These are phyloP conservation scores for Hsuehochloa calcarea DNA, from an alignment of 176 grass and related monocot genomes.

Conservation along the genomic window DNA sequence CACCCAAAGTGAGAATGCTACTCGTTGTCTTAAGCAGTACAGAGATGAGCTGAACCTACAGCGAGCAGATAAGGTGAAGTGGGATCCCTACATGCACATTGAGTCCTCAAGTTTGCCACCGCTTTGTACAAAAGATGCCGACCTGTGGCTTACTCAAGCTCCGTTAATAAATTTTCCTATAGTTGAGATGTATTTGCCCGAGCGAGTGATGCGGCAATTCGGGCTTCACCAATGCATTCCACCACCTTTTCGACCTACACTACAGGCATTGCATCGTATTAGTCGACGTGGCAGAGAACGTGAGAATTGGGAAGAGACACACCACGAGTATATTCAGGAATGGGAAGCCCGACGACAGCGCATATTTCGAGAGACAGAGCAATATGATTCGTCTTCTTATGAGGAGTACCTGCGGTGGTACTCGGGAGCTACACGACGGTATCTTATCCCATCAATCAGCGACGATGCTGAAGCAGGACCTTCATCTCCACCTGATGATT, in stretches of 20 bases:
- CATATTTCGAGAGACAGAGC: constrained; percentile 50
- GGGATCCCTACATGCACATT: constrained; percentile 50
- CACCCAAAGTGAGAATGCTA: constrained; percentile 56
- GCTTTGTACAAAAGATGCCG: constrained; percentile 51
- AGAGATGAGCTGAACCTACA: constrained; percentile 59
- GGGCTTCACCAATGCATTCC: constrained; percentile 55
- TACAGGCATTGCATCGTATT: constrained; percentile 56
- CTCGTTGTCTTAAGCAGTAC: constrained; percentile 58
- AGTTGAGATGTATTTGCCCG: constrained; percentile 67
- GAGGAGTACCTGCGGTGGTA: constrained; percentile 61
- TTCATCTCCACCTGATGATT: constrained; percentile 24
- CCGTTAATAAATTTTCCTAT: constrained; percentile 64
- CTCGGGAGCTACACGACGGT: constrained; percentile 54
- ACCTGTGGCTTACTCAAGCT: constrained; percentile 69
- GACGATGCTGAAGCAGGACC: constrained; percentile 48
- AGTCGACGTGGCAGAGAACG: constrained; percentile 54
- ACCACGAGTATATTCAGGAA: constrained; percentile 55
- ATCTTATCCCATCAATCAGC: constrained; percentile 41
- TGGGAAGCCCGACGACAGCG: constrained; percentile 57
- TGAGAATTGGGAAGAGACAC: constrained; percentile 52
- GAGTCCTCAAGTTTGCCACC: constrained; percentile 42
- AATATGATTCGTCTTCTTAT: constrained; percentile 60
- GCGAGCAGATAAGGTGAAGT: constrained; percentile 58
- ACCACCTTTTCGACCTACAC: constrained; percentile 57
- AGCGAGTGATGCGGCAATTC: constrained; percentile 67